These are phyloP conservation scores for Misopates orontium DNA, from an alignment of 257 asterid species.

Conservation along the genomic window DNA sequence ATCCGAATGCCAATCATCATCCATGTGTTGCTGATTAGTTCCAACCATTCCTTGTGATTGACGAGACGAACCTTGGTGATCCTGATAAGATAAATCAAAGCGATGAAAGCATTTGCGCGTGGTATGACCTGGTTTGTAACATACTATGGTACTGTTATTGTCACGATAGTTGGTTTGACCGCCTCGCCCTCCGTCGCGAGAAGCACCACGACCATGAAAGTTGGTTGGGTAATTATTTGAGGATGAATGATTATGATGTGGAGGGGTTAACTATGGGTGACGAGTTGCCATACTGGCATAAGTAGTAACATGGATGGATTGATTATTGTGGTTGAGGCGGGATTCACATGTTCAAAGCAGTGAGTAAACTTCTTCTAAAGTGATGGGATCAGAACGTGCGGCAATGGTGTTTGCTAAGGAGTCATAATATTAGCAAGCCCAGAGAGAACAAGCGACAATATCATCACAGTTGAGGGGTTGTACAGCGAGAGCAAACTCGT, in stretches of 20 bases:
- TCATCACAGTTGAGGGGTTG: background rate
- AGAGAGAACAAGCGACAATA: background rate
- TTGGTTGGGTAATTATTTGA: background rate
- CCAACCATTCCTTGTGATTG: background rate
- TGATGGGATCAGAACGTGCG: background rate
- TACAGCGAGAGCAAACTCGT: background rate
- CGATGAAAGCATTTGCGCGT: background rate
- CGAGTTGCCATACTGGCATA: no score
- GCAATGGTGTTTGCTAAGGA: background rate
- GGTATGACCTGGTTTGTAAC: background rate
- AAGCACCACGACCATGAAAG: background rate
- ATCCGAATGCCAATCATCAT: background rate
- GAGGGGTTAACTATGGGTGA: no score
- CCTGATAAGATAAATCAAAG: background rate
- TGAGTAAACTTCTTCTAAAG: no score
- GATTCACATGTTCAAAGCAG: background rate
- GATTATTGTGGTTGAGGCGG: background rate
- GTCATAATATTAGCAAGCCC: background rate
- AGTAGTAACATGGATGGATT: background rate
- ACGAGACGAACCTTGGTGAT: background rate
- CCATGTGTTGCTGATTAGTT: background rate
- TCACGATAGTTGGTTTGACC: background rate
- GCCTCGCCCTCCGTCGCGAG: background rate
- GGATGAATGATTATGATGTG: no score
- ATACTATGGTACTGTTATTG: background rate